phyloP scores from a whole-genome alignment of 208 protist species.

The Naegleria lovaniensis region DNA sequence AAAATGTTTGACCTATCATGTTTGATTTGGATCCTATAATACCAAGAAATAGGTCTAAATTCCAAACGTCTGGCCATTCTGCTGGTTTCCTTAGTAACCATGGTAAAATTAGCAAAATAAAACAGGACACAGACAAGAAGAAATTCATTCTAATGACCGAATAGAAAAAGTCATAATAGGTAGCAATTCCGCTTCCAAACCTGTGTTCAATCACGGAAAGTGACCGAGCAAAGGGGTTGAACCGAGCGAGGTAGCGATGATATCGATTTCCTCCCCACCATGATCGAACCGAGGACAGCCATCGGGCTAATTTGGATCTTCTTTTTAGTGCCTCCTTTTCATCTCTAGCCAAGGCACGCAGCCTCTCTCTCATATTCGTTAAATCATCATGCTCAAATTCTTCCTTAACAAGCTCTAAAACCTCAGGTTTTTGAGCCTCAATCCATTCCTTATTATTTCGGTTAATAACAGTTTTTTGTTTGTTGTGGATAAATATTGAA shows the following conservation, averaged over 20 bases:
- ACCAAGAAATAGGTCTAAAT: background rate
- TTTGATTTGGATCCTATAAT: background rate
- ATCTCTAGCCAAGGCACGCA: background rate
- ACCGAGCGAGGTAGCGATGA: background rate
- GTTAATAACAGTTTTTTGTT: background rate
- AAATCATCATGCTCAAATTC: background rate
- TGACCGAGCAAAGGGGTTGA: background rate
- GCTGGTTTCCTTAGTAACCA: background rate
- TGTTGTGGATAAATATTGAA: too few relatives aligned
- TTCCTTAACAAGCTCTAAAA: background rate
- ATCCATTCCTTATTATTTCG: background rate
- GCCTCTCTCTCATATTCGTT: background rate
- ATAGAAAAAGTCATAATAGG: slow-evolving; percentile 7
- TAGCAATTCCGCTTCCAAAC: slow-evolving; percentile 22
- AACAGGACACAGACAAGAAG: background rate
- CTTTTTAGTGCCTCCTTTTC: background rate
- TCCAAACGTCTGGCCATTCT: background rate
- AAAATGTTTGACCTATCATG: background rate
- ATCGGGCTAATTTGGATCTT: background rate
- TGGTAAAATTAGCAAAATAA: slow-evolving; percentile 8
- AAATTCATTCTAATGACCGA: background rate
- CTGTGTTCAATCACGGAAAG: background rate
- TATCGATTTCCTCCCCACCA: background rate
- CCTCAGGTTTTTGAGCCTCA: background rate
- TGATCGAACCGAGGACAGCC: background rate